A percentile compares a stretch with the other conserved stretches of the same genome.
phyloP scores from a whole-genome alignment of 805 yeast genomes.

The Limtongia smithiae region DNA sequence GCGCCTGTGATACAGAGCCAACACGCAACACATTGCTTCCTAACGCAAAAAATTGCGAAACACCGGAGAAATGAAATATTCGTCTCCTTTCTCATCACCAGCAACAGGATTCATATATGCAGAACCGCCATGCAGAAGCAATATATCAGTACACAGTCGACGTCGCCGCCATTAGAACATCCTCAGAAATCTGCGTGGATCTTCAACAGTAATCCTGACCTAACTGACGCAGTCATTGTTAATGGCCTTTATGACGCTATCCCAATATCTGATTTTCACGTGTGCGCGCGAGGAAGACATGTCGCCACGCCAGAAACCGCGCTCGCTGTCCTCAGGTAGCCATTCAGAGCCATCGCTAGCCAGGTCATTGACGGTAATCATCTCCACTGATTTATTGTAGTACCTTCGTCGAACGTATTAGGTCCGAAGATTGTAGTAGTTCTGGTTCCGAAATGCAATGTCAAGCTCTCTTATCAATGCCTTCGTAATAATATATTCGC shows the following conservation, averaged over 20 bases:
- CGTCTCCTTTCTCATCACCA: conserved; percentile 19
- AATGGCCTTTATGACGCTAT: conserved; percentile 8
- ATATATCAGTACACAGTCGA: conserved; percentile 7
- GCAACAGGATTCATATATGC: conserved; percentile 21
- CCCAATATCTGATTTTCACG: conserved; percentile 17
- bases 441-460: conserved; percentile 6
- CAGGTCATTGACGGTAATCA: too few relatives aligned
- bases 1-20: too few relatives aligned
- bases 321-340: conserved; percentile 15
- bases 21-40: too few relatives aligned
- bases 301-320: conserved; percentile 19
- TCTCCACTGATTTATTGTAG: too few relatives aligned
- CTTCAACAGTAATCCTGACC: conserved; percentile 10
- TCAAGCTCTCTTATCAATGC: conserved; percentile 5
- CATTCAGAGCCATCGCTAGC: conserved; percentile 1
- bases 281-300: conserved; percentile 8
- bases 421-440: conserved; percentile 11
- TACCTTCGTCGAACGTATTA: conserved; percentile 4
- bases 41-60: too few relatives aligned
- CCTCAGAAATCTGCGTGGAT: neutral
- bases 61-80: too few relatives aligned
- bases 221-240: conserved; percentile 14
- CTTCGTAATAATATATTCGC: conserved; percentile 3
- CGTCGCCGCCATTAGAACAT: neutral
- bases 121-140: conserved; percentile 21